Evolutionary conservation across 140 eudicot species (phyloP).

Genomic region (Oenanthe javanica): DNA sequence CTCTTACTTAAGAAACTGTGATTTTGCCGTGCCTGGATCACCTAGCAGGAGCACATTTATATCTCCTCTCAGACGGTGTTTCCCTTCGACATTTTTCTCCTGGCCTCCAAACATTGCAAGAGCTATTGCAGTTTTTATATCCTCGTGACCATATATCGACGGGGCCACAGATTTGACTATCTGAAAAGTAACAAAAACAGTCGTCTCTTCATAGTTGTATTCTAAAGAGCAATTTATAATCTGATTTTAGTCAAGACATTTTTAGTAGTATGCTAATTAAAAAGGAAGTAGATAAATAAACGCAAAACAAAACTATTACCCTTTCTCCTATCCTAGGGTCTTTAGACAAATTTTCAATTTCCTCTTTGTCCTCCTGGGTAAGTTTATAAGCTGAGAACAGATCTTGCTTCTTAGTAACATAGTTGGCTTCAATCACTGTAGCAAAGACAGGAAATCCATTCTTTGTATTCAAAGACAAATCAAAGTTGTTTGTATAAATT

Average conservation of each 20-base stretch:
- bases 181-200: slow-evolving; percentile 31
- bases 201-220: background rate
- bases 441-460: slow-evolving; percentile 97
- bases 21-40: slow-evolving; percentile 98
- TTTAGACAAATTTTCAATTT: slow-evolving; percentile 75
- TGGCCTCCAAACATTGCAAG: slow-evolving; percentile 99
- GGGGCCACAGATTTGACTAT: slow-evolving; percentile 94
- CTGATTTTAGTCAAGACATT: background rate
- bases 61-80: slow-evolving; percentile 83
- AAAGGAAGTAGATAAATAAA: background rate
- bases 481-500: slow-evolving; percentile 88
- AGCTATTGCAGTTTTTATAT: slow-evolving; percentile 89
- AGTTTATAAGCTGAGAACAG: slow-evolving; percentile 95
- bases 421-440: slow-evolving; percentile 91
- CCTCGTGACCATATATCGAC: slow-evolving; percentile 95
- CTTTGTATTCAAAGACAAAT: slow-evolving; percentile 83
- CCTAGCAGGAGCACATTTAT: slow-evolving; percentile 84
- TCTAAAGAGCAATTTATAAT: background rate
- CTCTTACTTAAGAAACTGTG: slow-evolving; percentile 91
- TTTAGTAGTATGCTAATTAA: background rate
- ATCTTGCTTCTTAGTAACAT: slow-evolving; percentile 90
- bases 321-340: slow-evolving; percentile 93
- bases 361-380: slow-evolving; percentile 94
- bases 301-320: slow-evolving; percentile 19
- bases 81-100: slow-evolving; percentile 85